phyloP scores from a whole-genome alignment of 1,284 basidiomycete genomes.

The Cryptococcus hybrid region DNA sequence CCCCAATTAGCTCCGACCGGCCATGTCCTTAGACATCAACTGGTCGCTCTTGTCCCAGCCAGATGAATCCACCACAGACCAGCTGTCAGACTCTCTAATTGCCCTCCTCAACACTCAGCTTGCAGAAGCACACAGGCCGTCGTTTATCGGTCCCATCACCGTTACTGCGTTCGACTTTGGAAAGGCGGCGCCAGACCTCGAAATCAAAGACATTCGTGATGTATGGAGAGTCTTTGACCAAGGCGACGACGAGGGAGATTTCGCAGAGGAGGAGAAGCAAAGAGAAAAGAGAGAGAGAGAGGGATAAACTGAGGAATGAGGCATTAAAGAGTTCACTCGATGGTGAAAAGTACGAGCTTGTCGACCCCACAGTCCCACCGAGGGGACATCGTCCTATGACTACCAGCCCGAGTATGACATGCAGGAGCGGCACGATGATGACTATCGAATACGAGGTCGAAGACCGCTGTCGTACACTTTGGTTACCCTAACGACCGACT shows the following conservation, averaged over 20 bases:
- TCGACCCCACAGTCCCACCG: slow-evolving; percentile 1
- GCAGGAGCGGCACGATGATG: not conserved
- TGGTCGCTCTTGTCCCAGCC: slow-evolving; percentile 53
- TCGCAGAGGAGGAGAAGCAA: slow-evolving; percentile 21
- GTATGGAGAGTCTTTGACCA: slow-evolving; percentile 89
- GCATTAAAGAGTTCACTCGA: no score
- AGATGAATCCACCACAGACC: not conserved
- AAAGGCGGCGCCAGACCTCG: slow-evolving; percentile 73
- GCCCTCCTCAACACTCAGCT: slow-evolving; percentile 79
- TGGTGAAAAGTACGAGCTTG: slow-evolving; percentile 13
- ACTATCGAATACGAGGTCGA: not conserved
- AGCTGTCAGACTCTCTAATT: slow-evolving; percentile 61
- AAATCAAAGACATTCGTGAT: slow-evolving; percentile 87
- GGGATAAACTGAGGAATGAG: no score
- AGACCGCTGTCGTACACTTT: not conserved
- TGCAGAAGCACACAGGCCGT: slow-evolving; percentile 66
- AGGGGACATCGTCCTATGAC: not conserved
- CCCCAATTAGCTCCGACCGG: not conserved
- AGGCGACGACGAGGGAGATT: slow-evolving; percentile 66
- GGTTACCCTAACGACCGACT: not conserved
- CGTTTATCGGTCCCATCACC: slow-evolving; percentile 88
- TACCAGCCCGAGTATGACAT: not conserved
- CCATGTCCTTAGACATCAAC: slow-evolving; percentile 57
- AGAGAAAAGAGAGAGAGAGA: slow-evolving; percentile 55
- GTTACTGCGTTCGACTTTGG: slow-evolving; percentile 88